Evolutionary conservation across 345 rosid genomes (phyloP).

Genomic region (Draba incana): DNA sequence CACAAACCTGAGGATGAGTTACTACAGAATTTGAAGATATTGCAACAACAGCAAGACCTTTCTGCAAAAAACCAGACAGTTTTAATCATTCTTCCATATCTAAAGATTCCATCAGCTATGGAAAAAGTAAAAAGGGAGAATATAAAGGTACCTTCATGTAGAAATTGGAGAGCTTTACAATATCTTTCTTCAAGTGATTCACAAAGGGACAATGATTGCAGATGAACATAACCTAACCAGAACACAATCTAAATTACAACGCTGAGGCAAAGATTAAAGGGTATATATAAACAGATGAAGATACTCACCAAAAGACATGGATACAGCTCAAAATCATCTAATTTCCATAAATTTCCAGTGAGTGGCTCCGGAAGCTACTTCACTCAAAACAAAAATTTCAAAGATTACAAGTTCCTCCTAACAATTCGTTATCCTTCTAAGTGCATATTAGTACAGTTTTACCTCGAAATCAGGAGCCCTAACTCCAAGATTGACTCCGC

Average conservation of each 20-base stretch:
- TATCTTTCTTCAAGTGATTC: conserved; percentile 79
- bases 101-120: background rate
- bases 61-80: conserved; percentile 50
- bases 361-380: conserved; percentile 75
- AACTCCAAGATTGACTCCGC: conserved; percentile 61
- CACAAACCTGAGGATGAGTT: conserved; percentile 88
- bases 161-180: conserved; percentile 77
- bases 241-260: conserved; percentile 1
- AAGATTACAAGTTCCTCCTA: background rate
- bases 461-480: conserved; percentile 78
- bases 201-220: conserved; percentile 98
- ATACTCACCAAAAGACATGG: conserved; percentile 71
- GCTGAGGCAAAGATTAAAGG: background rate
- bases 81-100: background rate
- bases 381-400: conserved; percentile 22
- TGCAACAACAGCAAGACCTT: conserved; percentile 90
- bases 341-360: conserved; percentile 74
- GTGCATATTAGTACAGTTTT: background rate
- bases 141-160: conserved; percentile 61
- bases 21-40: conserved; percentile 81
- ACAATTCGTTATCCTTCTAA: background rate
- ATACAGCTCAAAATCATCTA: conserved; percentile 81
- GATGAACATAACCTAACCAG: conserved; percentile 77
- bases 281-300: background rate
- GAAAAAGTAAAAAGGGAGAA: conserved; percentile 19